Evolutionary conservation across 106 monocot genomes (phyloP), one percentile per base, ranked within the genome.

Genomic region (Ottelia alismoides): DNA sequence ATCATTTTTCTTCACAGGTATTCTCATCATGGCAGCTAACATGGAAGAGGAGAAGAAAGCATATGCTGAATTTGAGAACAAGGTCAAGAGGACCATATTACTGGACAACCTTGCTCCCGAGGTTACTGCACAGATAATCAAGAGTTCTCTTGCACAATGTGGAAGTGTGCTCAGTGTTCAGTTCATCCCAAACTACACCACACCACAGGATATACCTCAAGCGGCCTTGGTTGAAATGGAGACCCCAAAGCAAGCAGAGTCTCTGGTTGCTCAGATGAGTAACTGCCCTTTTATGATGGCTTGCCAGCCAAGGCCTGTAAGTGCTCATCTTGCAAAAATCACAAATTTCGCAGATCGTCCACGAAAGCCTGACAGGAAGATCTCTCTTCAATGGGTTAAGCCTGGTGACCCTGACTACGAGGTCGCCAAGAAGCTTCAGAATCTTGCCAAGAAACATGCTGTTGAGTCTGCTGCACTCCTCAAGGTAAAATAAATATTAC

Each of bases 181-280:
- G 28, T 72, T 89, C 50, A 62, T 89, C 28, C 76, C 76, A 2
- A 85, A 85, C 70, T 76, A 64, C 32, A 69, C 73, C 1, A 73
- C 77, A 20, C 82, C 74, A 0, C 69, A 47, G 23, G 66, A 78
- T 27, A 74, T 89, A 11, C 74, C 98, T 1, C 73, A 79, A 26
- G 56, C 65, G 12, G 98, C 85, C 29, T 63, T 98, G 27, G 89
- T 98, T 22, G 89, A 82, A 50, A 82, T 98, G 89, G 89, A 85
- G 60, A 75, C 27, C 57, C 55, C 27, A 23, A 71, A 74, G 35
- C 68, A 80, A 18, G 98, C 77, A 0, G 28, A 7, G 12, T 45
- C 58, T 12, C 56, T 98, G 9, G 47, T 85, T 28, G 24, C 9
- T 16, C 65, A 64, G 29, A 72, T 89, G 28, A 63, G 19, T 1